Conservation (phyloP, 345 rosid genomes). For the Isatis tinctoria region DNA sequence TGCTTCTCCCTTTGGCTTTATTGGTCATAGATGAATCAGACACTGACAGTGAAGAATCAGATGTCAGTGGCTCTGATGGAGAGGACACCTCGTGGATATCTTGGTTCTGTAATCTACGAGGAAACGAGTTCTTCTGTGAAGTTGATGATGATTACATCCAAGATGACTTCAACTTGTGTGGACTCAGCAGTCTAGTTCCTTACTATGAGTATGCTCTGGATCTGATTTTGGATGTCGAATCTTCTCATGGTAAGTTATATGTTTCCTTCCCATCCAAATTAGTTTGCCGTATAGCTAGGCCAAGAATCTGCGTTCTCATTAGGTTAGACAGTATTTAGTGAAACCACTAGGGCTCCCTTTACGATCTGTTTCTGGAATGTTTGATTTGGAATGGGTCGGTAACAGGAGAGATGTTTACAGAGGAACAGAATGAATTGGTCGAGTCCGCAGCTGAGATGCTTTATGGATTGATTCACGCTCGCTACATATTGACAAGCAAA, state of each 20-base stretch:
- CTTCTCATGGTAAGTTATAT: constrained; percentile 68
- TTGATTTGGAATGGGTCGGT: constrained; percentile 30
- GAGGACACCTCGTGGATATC: constrained; percentile 93
- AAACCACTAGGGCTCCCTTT: not conserved
- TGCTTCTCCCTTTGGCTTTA: not conserved
- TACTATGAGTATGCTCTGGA: constrained; percentile 96
- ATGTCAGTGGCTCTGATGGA: constrained; percentile 93
- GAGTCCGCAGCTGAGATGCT: constrained; percentile 99
- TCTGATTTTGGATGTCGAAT: constrained; percentile 89
- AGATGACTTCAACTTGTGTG: constrained; percentile 94
- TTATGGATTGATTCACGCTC: constrained; percentile 88
- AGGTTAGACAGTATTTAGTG: not conserved
- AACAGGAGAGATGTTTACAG: constrained; percentile 90
- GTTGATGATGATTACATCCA: constrained; percentile 97
- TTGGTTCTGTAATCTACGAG: constrained; percentile 88
- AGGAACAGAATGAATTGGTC: constrained; percentile 89
- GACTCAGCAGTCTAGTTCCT: constrained; percentile 80
- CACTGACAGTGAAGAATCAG: constrained; percentile 89
- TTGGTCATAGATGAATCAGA: constrained; percentile 71
- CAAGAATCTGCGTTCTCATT: not conserved
- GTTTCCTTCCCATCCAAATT: not conserved
- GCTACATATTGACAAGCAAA: constrained; percentile 86
- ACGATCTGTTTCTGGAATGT: constrained; percentile 14
- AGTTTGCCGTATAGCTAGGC: not conserved
- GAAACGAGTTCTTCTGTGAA: constrained; percentile 97